A percentile compares a stretch with the other conserved stretches of the same genome.
Evolutionary conservation across 305 asterid genomes (phyloP).

Genomic region (Rubia occidens): DNA sequence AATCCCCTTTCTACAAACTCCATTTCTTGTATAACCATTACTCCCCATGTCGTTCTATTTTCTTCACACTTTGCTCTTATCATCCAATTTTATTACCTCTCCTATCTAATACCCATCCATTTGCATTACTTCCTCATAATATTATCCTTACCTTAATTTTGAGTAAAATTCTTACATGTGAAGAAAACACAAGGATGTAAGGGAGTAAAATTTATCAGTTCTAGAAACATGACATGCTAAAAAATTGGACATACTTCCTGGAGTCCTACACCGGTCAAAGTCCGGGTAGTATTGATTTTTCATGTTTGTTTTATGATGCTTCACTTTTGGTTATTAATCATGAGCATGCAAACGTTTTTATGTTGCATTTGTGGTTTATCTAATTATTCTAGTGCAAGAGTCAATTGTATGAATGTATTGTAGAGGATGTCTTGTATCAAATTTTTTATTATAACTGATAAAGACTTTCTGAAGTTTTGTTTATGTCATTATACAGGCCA

Average conservation of each 20-base stretch:
- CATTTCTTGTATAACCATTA: neutral
- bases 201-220: neutral
- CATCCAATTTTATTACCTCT: neutral
- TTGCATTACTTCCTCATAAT: neutral
- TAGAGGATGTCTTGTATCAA: neutral
- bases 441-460: neutral
- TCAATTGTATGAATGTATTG: neutral
- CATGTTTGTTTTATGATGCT: neutral
- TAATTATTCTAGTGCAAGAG: neutral
- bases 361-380: neutral
- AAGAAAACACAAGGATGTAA: neutral
- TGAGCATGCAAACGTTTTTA: neutral
- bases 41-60: neutral
- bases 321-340: neutral
- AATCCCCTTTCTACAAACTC: neutral
- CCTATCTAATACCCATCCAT: neutral
- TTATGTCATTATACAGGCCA: slow-evolving; percentile 41
- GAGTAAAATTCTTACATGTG: neutral
- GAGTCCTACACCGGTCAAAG: too few species aligned
- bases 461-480: neutral
- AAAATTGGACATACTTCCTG: neutral
- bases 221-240: neutral
- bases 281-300: neutral
- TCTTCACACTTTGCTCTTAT: too few species aligned
- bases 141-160: neutral